Evolutionary conservation across 208 protist genomes (phyloP).

Genomic region (Jaenimonas drosophilae): DNA sequence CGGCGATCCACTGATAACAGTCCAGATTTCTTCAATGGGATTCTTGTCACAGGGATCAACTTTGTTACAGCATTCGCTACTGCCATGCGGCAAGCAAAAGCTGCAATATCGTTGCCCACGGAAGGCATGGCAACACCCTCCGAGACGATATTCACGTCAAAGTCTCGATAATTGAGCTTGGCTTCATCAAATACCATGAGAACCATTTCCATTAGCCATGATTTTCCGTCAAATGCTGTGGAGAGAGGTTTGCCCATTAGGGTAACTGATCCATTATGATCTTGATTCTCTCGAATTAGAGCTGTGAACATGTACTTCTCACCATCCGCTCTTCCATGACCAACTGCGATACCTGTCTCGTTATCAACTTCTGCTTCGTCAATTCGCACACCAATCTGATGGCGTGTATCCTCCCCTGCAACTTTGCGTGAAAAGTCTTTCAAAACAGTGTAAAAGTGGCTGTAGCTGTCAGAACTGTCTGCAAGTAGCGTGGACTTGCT

Average conservation of each 20-base stretch:
- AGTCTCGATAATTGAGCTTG: slow-evolving; percentile 72
- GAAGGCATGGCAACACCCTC: slow-evolving; percentile 81
- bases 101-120: slow-evolving; percentile 76
- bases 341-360: slow-evolving; percentile 71
- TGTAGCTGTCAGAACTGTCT: slow-evolving; percentile 82
- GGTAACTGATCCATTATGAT: slow-evolving; percentile 56
- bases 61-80: slow-evolving; percentile 81
- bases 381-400: slow-evolving; percentile 89
- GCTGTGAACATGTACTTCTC: slow-evolving; percentile 80
- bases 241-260: slow-evolving; percentile 73
- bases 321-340: slow-evolving; percentile 72
- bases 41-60: slow-evolving; percentile 70
- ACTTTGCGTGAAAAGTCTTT: slow-evolving; percentile 85
- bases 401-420: slow-evolving; percentile 75
- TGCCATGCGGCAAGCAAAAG: slow-evolving; percentile 74
- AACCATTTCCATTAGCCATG: slow-evolving; percentile 88
- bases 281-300: slow-evolving; percentile 69
- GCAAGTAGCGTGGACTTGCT: slow-evolving; percentile 62
- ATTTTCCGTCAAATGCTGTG: slow-evolving; percentile 70
- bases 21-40: slow-evolving; percentile 83
- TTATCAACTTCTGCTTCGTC: slow-evolving; percentile 71
- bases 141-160: slow-evolving; percentile 76
- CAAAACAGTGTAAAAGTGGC: slow-evolving; percentile 79
- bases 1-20: slow-evolving; percentile 80
- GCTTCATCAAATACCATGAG: slow-evolving; percentile 87